Percentiles rank a stretch among this genome's conserved stretches.
phyloP scores from a whole-genome alignment of 176 grass and related monocot genomes.

The Dendrocalamus sinicus region DNA sequence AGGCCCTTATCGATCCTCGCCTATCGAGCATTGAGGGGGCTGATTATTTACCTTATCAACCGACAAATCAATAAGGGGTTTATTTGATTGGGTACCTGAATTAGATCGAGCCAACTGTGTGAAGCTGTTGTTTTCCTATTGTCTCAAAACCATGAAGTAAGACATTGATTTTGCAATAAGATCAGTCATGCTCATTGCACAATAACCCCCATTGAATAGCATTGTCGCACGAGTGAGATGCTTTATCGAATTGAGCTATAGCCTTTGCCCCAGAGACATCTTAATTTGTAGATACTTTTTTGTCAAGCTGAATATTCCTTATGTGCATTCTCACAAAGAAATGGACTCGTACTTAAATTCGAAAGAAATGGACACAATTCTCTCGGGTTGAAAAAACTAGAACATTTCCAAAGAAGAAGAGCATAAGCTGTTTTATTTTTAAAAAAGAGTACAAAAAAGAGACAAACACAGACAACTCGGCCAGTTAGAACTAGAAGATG shows the following conservation, averaged over 20 bases:
- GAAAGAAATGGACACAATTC: neutral
- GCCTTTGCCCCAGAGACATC: no score
- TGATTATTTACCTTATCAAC: neutral
- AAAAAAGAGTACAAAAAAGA: neutral
- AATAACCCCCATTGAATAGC: neutral
- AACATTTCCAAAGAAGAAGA: neutral
- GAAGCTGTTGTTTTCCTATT: neutral
- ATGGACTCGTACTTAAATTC: neutral
- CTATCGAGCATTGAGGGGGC: neutral
- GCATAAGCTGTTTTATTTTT: no score
- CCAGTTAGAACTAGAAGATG: constrained; percentile 48
- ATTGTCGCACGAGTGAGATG: neutral
- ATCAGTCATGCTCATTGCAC: neutral
- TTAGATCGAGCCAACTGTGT: neutral
- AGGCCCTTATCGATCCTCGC: neutral
- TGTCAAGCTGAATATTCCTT: neutral
- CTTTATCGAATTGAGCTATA: neutral
- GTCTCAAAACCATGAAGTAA: neutral
- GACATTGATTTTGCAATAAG: neutral
- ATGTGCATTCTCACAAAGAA: neutral
- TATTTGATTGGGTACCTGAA: neutral
- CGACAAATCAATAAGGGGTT: neutral
- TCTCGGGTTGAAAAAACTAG: neutral
- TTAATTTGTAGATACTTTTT: neutral
- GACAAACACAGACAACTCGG: neutral